A percentile compares a stretch with the other conserved stretches of the same genome.
Conservation (phyloP, 192 early-diverging fungal genomes). For the Umbelopsis vinacea region DNA sequence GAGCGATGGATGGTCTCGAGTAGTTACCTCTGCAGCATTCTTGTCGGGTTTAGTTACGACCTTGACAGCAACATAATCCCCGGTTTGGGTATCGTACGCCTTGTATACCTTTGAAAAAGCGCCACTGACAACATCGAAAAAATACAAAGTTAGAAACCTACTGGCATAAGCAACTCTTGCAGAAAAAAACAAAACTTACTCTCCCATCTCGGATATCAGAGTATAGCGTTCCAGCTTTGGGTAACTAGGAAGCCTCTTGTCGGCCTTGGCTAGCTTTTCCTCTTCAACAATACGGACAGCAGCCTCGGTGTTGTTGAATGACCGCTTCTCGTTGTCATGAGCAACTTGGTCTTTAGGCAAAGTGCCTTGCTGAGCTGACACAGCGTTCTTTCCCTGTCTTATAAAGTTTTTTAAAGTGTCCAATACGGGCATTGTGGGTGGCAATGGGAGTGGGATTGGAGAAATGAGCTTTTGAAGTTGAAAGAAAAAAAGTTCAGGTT, state of each 20-base stretch:
- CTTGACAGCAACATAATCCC: constrained; percentile 83
- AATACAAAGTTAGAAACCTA: neutral
- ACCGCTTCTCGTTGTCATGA: constrained; percentile 5
- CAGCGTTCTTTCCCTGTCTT: constrained; percentile 51
- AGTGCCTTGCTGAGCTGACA: neutral
- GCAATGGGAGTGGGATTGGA: neutral
- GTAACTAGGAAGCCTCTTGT: constrained; percentile 53
- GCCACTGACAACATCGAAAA: constrained; percentile 58
- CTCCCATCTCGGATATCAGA: constrained; percentile 69
- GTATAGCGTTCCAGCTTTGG: constrained; percentile 62
- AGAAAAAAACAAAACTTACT: constrained; percentile 50
- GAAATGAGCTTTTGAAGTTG: neutral
- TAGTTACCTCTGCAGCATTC: constrained; percentile 65
- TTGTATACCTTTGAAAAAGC: constrained; percentile 88
- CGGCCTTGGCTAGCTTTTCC: constrained; percentile 51
- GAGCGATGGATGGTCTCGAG: neutral
- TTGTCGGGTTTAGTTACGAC: constrained; percentile 77
- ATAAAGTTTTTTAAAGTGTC: constrained; percentile 54
- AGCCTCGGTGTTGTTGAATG: constrained; percentile 45
- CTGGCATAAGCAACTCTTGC: neutral
- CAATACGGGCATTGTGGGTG: constrained; percentile 29
- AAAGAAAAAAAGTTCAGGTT: neutral
- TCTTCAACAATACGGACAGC: constrained; percentile 58
- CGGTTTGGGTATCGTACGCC: constrained; percentile 64
- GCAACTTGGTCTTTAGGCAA: too few relatives aligned